Evolutionary conservation across 2,329 filamentous ascomycete species (phyloP).

Genomic region (Huntiella bhutanensis): DNA sequence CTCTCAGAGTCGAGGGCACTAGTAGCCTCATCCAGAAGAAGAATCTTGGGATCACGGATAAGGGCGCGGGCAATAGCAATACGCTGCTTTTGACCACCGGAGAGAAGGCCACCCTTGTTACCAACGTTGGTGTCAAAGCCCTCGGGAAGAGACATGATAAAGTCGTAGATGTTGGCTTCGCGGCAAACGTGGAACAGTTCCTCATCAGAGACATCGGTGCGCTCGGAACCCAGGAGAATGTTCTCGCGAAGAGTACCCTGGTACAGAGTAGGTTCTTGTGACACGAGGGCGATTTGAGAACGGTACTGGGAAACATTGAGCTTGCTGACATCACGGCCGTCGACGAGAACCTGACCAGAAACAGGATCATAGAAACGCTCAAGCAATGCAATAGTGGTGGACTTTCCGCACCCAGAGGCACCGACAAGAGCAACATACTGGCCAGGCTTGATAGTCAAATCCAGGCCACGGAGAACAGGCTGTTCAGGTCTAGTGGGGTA

Average conservation of each 20-base stretch:
- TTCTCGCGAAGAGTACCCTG: slow-evolving; percentile 85
- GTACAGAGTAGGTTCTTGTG: slow-evolving; percentile 86
- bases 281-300: slow-evolving; percentile 66
- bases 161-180: slow-evolving; percentile 84
- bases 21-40: slow-evolving; percentile 70
- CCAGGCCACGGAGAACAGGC: slow-evolving; percentile 72
- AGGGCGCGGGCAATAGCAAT: slow-evolving; percentile 84
- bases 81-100: slow-evolving; percentile 86
- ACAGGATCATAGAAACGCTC: slow-evolving; percentile 91
- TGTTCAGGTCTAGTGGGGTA: slow-evolving; percentile 85
- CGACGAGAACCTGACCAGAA: slow-evolving; percentile 59
- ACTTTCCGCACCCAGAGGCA: slow-evolving; percentile 88
- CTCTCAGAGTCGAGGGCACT: slow-evolving; percentile 57
- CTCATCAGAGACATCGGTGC: slow-evolving; percentile 46
- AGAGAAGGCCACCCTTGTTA: slow-evolving; percentile 67
- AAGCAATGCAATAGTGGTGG: slow-evolving; percentile 74
- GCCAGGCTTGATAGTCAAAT: slow-evolving; percentile 53
- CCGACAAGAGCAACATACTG: slow-evolving; percentile 82
- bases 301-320: slow-evolving; percentile 80
- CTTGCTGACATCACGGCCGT: slow-evolving; percentile 61
- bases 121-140: slow-evolving; percentile 76
- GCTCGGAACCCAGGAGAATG: slow-evolving; percentile 56
- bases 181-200: slow-evolving; percentile 61
- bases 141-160: slow-evolving; percentile 69
- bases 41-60: slow-evolving; percentile 73